Evolutionary conservation across 2,329 filamentous ascomycete genomes (phyloP).

Genomic region (Moelleriella libera): DNA sequence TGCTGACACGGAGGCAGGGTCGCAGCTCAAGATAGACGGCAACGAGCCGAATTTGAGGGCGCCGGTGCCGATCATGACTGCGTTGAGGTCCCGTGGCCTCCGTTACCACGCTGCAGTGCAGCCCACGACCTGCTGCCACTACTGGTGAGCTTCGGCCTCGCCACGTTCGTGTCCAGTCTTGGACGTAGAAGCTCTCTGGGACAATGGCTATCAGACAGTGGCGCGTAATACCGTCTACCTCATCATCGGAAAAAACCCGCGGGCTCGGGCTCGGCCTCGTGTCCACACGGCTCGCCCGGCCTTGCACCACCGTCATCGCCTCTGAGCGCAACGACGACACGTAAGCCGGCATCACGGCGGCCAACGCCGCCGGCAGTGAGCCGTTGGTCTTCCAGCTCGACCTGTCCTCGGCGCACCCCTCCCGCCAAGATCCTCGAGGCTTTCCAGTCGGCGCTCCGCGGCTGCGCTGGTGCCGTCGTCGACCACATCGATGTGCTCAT

Average conservation of each 20-base stretch:
- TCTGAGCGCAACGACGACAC: slow-evolving; percentile 17
- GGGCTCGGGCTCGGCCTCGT: slow-evolving; percentile 25
- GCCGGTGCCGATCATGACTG: no score
- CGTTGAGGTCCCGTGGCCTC: no score
- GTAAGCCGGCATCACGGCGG: slow-evolving; percentile 7
- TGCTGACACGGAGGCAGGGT: no score
- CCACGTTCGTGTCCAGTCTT: no score
- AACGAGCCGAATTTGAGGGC: no score
- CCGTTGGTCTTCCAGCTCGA: slow-evolving; percentile 24
- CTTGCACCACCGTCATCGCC: slow-evolving; percentile 34
- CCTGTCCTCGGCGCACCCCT: slow-evolving; percentile 12
- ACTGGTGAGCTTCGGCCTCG: no score
- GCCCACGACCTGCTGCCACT: no score
- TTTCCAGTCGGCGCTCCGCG: slow-evolving; percentile 3
- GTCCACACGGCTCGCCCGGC: slow-evolving; percentile 25
- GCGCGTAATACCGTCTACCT: slow-evolving; percentile 21
- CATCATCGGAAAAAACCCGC: slow-evolving; percentile 25
- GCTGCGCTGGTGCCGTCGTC: slow-evolving; percentile 10
- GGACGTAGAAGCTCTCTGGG: no score
- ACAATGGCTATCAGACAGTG: no score
- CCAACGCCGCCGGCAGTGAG: slow-evolving; percentile 13
- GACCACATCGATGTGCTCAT: slow-evolving; percentile 33
- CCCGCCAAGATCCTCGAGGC: slow-evolving; percentile 10
- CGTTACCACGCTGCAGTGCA: no score
- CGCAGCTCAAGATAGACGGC: no score